Conservation (phyloP, 371 early-diverging fungal species). For the Chytridium lagenaria region DNA sequence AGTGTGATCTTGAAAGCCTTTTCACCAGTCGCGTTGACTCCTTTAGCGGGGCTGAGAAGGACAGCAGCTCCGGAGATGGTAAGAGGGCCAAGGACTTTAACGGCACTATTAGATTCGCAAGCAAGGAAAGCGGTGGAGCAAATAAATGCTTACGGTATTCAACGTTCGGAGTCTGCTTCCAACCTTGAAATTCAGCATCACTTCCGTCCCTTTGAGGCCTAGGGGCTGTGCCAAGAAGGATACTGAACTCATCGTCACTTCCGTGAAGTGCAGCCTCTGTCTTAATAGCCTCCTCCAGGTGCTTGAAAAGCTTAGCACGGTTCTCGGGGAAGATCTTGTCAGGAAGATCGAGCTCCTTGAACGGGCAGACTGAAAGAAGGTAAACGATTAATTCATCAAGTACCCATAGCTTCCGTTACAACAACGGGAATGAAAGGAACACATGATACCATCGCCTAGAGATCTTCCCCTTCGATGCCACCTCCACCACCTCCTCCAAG, state of each 20-base stretch:
- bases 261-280: background rate
- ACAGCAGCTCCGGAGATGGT: constrained; percentile 38
- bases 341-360: background rate
- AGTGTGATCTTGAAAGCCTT: constrained; percentile 27
- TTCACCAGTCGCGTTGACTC: constrained; percentile 3
- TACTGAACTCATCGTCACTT: background rate
- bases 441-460: background rate
- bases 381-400: background rate
- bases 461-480: background rate
- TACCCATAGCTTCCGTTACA: background rate
- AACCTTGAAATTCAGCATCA: constrained; percentile 41
- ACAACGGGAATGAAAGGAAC: background rate
- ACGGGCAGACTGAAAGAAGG: constrained; percentile 12
- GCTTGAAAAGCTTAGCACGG: background rate
- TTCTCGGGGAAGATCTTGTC: constrained; percentile 1
- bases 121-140: background rate
- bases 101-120: background rate
- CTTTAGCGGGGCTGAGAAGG: constrained; percentile 20
- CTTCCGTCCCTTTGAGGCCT: constrained; percentile 36
- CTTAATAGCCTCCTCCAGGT: background rate
- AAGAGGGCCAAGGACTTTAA: constrained; percentile 34
- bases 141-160: constrained; percentile 16
- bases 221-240: constrained; percentile 38
- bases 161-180: constrained; percentile 42
- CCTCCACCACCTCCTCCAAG: constrained; percentile 20